A percentile compares a stretch with the other conserved stretches of the same genome.
Conservation (phyloP, 1,284 basidiomycete species). For the Trichosporon ovoides region DNA sequence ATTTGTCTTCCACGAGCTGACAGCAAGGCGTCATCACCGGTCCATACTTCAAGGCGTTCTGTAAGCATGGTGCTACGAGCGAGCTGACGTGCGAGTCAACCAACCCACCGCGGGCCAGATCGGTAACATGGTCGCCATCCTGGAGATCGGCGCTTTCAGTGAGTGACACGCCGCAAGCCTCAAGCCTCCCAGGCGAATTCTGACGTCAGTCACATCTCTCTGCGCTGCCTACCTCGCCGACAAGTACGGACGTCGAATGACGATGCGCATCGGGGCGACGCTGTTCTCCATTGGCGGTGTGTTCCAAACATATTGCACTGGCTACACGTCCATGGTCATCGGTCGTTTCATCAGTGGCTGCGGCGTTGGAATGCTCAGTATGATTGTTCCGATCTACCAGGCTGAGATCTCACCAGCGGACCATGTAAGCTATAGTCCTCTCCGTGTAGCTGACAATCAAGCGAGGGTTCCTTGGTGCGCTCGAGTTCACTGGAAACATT, state of each 20-base stretch:
- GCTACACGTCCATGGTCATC: conserved; percentile 78
- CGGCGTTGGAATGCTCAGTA: conserved; percentile 89
- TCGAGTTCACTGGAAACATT: conserved; percentile 94
- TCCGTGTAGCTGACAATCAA: conserved; percentile 16
- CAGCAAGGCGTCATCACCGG: conserved; percentile 77
- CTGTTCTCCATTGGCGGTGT: conserved; percentile 84
- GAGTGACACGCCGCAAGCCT: no score
- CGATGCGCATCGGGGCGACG: conserved; percentile 77
- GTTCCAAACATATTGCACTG: conserved; percentile 79
- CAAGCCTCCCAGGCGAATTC: no score
- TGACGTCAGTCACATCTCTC: conserved; percentile 69
- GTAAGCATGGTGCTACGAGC: conserved; percentile 18
- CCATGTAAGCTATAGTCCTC: conserved; percentile 58
- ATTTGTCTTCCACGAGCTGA: conserved; percentile 10
- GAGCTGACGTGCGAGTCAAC: conserved; percentile 52
- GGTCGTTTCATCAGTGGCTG: conserved; percentile 85
- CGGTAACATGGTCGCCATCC: conserved; percentile 74
- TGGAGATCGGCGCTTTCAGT: conserved; percentile 91
- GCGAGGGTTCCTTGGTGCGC: conserved; percentile 83
- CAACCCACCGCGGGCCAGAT: conserved; percentile 60
- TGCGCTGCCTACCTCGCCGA: conserved; percentile 85
- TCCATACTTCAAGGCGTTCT: conserved; percentile 65
- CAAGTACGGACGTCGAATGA: conserved; percentile 76
- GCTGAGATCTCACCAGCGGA: conserved; percentile 72
- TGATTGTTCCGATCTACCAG: conserved; percentile 93